phyloP scores from a whole-genome alignment of 2,329 filamentous ascomycete species.

The Xylaria sp. region DNA sequence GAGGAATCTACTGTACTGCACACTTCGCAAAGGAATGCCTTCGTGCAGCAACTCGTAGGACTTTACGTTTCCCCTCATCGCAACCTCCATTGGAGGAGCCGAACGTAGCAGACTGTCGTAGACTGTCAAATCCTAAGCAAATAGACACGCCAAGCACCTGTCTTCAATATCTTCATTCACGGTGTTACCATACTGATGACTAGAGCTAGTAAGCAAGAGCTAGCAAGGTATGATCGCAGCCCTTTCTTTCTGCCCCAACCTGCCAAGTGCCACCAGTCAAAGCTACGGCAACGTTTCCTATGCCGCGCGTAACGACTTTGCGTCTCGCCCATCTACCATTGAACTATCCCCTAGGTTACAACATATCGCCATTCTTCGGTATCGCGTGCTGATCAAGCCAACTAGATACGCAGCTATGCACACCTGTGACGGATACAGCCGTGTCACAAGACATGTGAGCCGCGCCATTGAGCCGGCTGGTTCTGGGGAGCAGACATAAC shows the following conservation, averaged over 20 bases:
- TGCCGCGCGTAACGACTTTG: conserved; percentile 4
- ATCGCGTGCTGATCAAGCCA: conserved; percentile 1
- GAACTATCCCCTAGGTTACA: neutral
- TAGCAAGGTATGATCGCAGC: neutral
- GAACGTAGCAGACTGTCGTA: neutral
- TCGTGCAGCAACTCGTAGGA: neutral
- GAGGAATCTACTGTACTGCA: neutral
- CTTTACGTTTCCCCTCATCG: neutral
- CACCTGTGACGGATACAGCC: conserved; percentile 13
- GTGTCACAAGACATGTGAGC: conserved; percentile 16
- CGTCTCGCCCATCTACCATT: neutral
- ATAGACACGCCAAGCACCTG: conserved; percentile 5
- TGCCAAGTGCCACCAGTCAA: conserved; percentile 4
- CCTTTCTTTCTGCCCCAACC: neutral
- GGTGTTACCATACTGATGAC: neutral
- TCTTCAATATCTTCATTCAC: neutral
- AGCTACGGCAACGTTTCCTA: neutral
- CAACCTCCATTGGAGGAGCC: neutral
- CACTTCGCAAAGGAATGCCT: conserved; percentile 4
- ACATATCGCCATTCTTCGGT: neutral
- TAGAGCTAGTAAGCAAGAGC: neutral
- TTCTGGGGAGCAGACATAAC: neutral
- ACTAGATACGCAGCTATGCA: neutral
- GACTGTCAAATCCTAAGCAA: conserved; percentile 2
- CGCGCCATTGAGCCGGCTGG: conserved; percentile 3